Conservation (phyloP, 495 filamentous ascomycete species). For the Hyaloscypha finlandica region DNA sequence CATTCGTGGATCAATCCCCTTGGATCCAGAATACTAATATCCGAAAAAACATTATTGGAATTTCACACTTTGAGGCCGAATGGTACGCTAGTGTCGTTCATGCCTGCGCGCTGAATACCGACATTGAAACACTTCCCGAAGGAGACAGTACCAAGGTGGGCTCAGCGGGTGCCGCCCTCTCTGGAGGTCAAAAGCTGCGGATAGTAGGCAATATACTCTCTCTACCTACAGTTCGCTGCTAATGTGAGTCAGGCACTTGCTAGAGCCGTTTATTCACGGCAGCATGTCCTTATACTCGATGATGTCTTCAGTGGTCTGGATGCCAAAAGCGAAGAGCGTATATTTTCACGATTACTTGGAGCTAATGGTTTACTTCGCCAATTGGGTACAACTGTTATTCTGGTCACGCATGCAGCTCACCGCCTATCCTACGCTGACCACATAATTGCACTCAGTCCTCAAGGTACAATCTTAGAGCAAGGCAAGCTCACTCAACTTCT, state of each 20-base stretch:
- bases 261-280: slow-evolving; percentile 22
- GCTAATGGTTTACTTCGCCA: not conserved
- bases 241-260: slow-evolving; percentile 25
- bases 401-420: slow-evolving; percentile 42
- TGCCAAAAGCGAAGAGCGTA: slow-evolving; percentile 8
- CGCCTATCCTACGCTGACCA: slow-evolving; percentile 54
- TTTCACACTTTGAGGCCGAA: slow-evolving; percentile 25
- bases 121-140: slow-evolving; percentile 46
- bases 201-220: slow-evolving; percentile 41
- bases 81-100: slow-evolving; percentile 40
- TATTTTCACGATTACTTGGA: slow-evolving; percentile 7
- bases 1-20: slow-evolving; percentile 37
- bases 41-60: slow-evolving; percentile 38
- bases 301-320: slow-evolving; percentile 31
- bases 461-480: slow-evolving; percentile 51
- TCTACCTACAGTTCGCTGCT: not conserved
- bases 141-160: slow-evolving; percentile 56
- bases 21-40: slow-evolving; percentile 40
- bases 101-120: slow-evolving; percentile 36
- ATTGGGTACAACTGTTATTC: slow-evolving; percentile 49
- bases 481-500: slow-evolving; percentile 50
- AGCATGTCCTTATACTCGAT: slow-evolving; percentile 23
- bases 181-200: slow-evolving; percentile 60
- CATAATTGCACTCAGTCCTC: slow-evolving; percentile 48
- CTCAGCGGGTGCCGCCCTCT: slow-evolving; percentile 56